Conservation (phyloP, 495 filamentous ascomycete species). For the Penicillium cataractarum region DNA sequence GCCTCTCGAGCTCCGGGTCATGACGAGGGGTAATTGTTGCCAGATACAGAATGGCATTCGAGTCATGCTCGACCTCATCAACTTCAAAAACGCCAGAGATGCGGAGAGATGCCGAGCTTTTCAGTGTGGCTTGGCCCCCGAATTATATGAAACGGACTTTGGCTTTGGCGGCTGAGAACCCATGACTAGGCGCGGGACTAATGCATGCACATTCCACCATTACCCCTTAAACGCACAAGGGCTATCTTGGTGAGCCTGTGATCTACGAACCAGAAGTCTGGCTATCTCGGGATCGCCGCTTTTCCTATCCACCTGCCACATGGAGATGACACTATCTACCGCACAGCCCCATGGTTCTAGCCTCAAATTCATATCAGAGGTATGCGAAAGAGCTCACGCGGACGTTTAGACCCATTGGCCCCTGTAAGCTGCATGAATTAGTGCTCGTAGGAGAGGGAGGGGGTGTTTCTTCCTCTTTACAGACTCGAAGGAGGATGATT, state of each 20-base stretch:
- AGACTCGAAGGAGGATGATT: neutral
- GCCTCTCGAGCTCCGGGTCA: too few species aligned
- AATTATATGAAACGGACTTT: conserved; percentile 11
- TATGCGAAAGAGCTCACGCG: neutral
- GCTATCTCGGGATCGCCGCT: neutral
- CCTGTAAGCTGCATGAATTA: neutral
- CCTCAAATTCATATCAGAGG: neutral
- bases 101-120: neutral
- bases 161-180: conserved; percentile 13
- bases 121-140: conserved; percentile 8
- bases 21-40: neutral
- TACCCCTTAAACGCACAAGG: neutral
- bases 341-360: neutral
- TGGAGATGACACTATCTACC: neutral
- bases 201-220: conserved; percentile 9
- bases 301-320: neutral
- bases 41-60: neutral
- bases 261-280: neutral
- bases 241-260: neutral
- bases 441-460: neutral
- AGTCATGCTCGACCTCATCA: neutral
- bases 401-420: neutral
- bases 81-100: neutral
- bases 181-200: conserved; percentile 7
- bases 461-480: neutral